phyloP scores from a whole-genome alignment of 2,329 filamentous ascomycete species.

The Xylariales sp. region DNA sequence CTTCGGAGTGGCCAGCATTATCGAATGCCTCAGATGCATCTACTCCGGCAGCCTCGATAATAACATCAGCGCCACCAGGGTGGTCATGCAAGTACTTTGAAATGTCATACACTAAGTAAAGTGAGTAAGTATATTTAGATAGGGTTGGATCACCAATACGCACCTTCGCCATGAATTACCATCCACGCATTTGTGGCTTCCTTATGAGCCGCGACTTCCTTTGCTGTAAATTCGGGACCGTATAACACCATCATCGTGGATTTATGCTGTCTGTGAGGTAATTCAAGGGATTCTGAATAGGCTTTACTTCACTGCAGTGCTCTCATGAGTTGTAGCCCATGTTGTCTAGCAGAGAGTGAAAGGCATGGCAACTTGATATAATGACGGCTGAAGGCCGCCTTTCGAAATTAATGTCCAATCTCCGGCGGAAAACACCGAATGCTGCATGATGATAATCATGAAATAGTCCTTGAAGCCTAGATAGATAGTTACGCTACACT shows the following conservation, averaged over 20 bases:
- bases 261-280: neutral
- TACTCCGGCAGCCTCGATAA: constrained; percentile 72
- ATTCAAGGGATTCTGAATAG: too few species aligned
- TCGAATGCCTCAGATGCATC: constrained; percentile 79
- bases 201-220: constrained; percentile 46
- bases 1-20: constrained; percentile 76
- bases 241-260: constrained; percentile 14
- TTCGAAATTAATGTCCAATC: too few species aligned
- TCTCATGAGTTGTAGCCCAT: too few species aligned
- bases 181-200: constrained; percentile 47
- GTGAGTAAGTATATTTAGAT: neutral
- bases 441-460: too few species aligned
- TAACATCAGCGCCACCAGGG: constrained; percentile 70
- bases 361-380: too few species aligned
- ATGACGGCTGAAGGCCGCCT: too few species aligned
- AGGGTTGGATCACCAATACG: neutral
- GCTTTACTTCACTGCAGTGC: too few species aligned
- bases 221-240: constrained; percentile 26
- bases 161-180: constrained; percentile 51
- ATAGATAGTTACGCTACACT: too few species aligned
- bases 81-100: constrained; percentile 55
- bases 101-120: constrained; percentile 49
- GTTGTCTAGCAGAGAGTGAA: too few species aligned
- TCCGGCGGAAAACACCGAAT: too few species aligned
- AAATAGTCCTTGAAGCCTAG: too few species aligned